Base-by-base conservation (phyloP, 2,329 filamentous ascomycete species). In the Cadophora sp. region DNA sequence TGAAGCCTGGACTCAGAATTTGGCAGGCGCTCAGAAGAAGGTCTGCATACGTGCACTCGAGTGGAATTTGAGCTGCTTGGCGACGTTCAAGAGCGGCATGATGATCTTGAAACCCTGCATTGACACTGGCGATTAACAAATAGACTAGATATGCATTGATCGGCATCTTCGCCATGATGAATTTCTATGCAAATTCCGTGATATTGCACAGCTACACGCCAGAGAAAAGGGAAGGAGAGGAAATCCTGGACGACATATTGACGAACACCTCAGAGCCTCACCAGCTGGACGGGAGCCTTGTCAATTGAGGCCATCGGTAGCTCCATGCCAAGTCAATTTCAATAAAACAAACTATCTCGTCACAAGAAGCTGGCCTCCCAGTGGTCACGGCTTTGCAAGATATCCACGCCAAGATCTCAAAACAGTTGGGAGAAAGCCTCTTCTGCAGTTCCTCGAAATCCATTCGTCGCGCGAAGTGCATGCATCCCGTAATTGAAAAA, bases 71-170 rank as follows among this genome's bases (percentile, higher is more conserved):
- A 45, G 50, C 24, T 53, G 50, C 8, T 16, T 53, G 50, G 14
- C 50, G 50, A 33, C 24, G 22, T 1, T 33, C 16, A 33, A 53
- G 18, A 14, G 50, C 50, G 8, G 50, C 50, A 53, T 53, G 50
- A 27, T 53, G 27, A 16, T 53, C 50, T 53, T 53, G 50, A n/a
- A 53, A 53, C 4, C 50, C 50, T 7, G 50, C 50, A 53, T 53
- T 9, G 50, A 53, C 24, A n/a, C 16, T n/a, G 6, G 27, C 4
- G 16, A 16, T 16, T 22, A 53, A 33, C 18, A 33, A 8, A 5
- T 18, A 16, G 2, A 53, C 24, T 8, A 53, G 27, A 39, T 13
- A 39, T 9, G 11, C 2, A 2, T 9, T 9, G 7, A 39, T 11
- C 36, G 36, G 2, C 11, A 39, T 39, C 36, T 39, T 30, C 48